Evolutionary conservation across 257 asterid genomes (phyloP), one percentile per base, ranked within the genome.

Genomic region (Solanum chaucha): DNA sequence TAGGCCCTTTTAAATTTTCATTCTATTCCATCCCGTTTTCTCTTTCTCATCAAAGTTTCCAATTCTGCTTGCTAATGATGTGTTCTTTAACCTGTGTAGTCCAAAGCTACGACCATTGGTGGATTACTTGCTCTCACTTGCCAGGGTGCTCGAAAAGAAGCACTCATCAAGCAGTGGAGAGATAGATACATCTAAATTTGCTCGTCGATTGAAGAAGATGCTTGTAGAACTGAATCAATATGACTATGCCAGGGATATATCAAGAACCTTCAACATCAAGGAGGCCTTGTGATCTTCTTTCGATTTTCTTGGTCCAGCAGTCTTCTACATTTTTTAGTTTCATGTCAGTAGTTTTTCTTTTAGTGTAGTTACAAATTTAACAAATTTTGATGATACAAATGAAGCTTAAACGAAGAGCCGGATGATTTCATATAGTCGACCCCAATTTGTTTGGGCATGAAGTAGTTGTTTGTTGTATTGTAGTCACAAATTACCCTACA

Each of bases 181-280:
- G 55, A 59, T 87, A 1, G 97, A 97, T 82, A 94, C 90, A 0
- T 90, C 95, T 28, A 90, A 89, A 86, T 93, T 91, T 80, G 98
- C 94, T 30, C 90, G 98, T n/a, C 90, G 96, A 20, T 67, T 97
- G 94, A 97, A 92, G 92, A 97, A 93, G 89, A 97, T 97, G 99
- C 93, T 96, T 75, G 99, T 97, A 88, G 98, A 96, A 77, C 93
- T 97, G 75, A 95, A 97, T 11, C 94, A 94, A 86, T 97, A 95
- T 22, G 99, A 97, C 74, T 94, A 95, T 24, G 99, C 99, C 1
- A 91, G 98, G 88, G 88, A 88, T 2, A 88, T 97, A 58, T 91
- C 94, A 4, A 91, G 95, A 90, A 94, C 95, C 20, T 97, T 97
- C 83, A 95, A 91, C 90, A 95, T 97, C 89, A 96, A 94, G 92